Evolutionary conservation across 441 rosid species (phyloP).

Genomic region (Erodium trifolium): DNA sequence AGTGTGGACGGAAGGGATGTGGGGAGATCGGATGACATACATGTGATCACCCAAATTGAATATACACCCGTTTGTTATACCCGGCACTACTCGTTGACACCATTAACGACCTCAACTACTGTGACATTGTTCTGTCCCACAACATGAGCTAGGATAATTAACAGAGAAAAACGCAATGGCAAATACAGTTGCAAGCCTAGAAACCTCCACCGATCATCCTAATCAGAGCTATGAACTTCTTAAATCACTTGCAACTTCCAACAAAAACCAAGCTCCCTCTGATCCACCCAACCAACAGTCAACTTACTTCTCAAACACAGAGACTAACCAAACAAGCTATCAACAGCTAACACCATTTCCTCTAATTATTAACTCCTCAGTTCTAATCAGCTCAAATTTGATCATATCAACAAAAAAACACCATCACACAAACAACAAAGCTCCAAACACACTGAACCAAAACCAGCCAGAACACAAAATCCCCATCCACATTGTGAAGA

Average conservation of each 20-base stretch:
- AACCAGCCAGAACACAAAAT: conserved; percentile 5
- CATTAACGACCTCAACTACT: no score
- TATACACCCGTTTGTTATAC: no score
- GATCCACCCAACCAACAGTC: conserved; percentile 1
- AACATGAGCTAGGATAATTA: no score
- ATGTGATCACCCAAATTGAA: no score
- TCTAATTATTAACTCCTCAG: neutral
- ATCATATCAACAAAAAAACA: neutral
- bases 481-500: conserved; percentile 23
- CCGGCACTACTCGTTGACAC: no score
- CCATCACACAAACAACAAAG: neutral
- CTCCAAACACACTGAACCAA: conserved; percentile 3
- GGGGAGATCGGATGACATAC: no score
- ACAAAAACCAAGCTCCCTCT: neutral
- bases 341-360: neutral
- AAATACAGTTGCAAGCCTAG: no score
- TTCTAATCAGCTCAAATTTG: neutral
- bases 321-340: neutral
- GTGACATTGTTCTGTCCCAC: no score
- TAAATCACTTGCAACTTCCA: neutral
- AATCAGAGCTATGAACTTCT: neutral
- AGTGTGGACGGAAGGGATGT: no score
- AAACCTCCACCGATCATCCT: neutral
- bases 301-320: neutral
- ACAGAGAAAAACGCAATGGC: no score